Conservation (phyloP, 495 filamentous ascomycete genomes). For the Penicilliopsis zonata region DNA sequence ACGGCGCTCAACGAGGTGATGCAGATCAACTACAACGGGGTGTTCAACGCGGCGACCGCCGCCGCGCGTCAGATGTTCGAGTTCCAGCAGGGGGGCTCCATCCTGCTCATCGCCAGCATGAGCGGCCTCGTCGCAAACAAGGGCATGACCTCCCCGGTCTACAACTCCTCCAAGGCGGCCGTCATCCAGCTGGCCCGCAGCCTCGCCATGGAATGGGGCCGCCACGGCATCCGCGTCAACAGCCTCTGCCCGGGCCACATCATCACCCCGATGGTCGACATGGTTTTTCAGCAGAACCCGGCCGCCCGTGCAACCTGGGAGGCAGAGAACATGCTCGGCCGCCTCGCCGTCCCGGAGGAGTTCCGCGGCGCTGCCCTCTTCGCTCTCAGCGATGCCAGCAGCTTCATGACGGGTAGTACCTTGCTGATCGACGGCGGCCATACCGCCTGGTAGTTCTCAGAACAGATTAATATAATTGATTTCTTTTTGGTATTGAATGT, state of each 20-base stretch:
- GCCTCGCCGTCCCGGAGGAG: slow-evolving; percentile 50
- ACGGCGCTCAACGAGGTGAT: slow-evolving; percentile 55
- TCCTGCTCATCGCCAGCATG: slow-evolving; percentile 70
- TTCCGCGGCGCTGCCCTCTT: slow-evolving; percentile 53
- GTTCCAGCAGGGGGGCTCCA: slow-evolving; percentile 44
- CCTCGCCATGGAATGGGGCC: slow-evolving; percentile 63
- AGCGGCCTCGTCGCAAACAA: slow-evolving; percentile 71
- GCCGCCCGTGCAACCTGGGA: slow-evolving; percentile 48
- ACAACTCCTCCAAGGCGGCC: slow-evolving; percentile 60
- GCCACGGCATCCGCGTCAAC: slow-evolving; percentile 56
- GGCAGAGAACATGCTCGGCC: slow-evolving; percentile 56
- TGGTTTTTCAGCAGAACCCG: slow-evolving; percentile 54
- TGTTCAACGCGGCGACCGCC: slow-evolving; percentile 67
- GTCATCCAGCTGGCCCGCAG: slow-evolving; percentile 53
- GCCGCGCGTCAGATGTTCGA: slow-evolving; percentile 66
- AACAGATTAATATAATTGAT: too few relatives aligned
- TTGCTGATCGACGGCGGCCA: slow-evolving; percentile 53
- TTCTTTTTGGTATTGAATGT: too few relatives aligned
- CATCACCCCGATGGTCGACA: slow-evolving; percentile 57
- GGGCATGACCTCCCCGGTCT: slow-evolving; percentile 52
- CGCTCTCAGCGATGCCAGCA: slow-evolving; percentile 51
- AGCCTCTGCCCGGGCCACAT: slow-evolving; percentile 59
- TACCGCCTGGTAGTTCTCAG: slow-evolving; percentile 36
- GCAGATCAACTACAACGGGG: slow-evolving; percentile 63
- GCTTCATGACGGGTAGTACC: slow-evolving; percentile 59